Conservation (phyloP, 2,329 filamentous ascomycete species). For the Aspergillus awamori region DNA sequence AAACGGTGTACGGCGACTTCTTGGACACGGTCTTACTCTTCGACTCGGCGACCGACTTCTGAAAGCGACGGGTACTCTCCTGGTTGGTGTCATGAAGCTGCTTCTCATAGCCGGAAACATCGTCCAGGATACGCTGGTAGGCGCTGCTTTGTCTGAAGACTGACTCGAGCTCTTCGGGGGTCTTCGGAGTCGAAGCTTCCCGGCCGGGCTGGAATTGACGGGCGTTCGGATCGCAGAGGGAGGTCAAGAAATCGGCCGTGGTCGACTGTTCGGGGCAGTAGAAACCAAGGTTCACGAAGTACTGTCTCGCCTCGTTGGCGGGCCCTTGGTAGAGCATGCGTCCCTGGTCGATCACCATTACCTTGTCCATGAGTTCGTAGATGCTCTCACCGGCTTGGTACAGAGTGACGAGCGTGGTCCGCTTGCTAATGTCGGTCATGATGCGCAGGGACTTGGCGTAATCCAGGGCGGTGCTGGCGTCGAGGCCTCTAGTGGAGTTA, state of each 20-base stretch:
- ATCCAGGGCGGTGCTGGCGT: slow-evolving; percentile 76
- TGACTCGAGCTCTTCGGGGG: slow-evolving; percentile 67
- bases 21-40: slow-evolving; percentile 69
- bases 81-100: slow-evolving; percentile 60
- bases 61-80: slow-evolving; percentile 65
- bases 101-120: slow-evolving; percentile 64
- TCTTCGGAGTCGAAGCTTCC: slow-evolving; percentile 69
- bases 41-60: slow-evolving; percentile 63
- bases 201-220: slow-evolving; percentile 68
- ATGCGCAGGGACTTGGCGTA: slow-evolving; percentile 70
- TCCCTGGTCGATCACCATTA: slow-evolving; percentile 74
- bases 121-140: slow-evolving; percentile 63
- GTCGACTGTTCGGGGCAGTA: slow-evolving; percentile 62
- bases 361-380: slow-evolving; percentile 77
- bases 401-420: slow-evolving; percentile 70
- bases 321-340: slow-evolving; percentile 69
- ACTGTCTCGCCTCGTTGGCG: slow-evolving; percentile 62
- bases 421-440: slow-evolving; percentile 75
- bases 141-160: slow-evolving; percentile 66
- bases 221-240: slow-evolving; percentile 73
- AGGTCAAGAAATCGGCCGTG: slow-evolving; percentile 77
- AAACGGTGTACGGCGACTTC: slow-evolving; percentile 76
- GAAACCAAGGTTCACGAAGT: slow-evolving; percentile 69
- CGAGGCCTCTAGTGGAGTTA: slow-evolving; percentile 77
- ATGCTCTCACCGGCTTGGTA: slow-evolving; percentile 73